Conservation (phyloP, 805 yeast genomes). For the Candida stauntonica region DNA sequence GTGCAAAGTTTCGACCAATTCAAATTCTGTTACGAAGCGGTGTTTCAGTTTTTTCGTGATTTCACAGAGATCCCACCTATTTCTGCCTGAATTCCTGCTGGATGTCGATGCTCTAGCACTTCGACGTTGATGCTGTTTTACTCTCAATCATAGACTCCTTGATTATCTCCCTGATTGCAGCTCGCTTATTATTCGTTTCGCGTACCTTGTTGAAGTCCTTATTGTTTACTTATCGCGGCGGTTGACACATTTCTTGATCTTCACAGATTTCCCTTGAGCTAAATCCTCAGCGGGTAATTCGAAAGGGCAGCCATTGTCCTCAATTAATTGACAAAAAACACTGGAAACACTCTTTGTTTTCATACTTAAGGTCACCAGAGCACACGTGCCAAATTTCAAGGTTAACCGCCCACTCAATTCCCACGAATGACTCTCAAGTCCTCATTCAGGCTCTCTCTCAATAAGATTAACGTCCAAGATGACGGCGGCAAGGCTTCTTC, state of each 20-base stretch:
- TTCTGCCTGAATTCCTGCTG: conserved; percentile 5
- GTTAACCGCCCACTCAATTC: conserved; percentile 2
- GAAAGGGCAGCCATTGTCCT: too few species aligned
- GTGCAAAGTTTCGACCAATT: conserved; percentile 47
- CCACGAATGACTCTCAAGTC: conserved; percentile 16
- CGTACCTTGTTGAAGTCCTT: too few species aligned
- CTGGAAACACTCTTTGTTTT: too few species aligned
- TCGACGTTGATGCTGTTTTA: background rate
- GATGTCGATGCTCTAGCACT: conserved; percentile 3
- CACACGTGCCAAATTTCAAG: too few species aligned
- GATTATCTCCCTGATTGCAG: background rate
- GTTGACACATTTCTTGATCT: too few species aligned
- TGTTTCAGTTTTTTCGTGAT: conserved; percentile 7
- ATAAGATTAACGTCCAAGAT: conserved; percentile 17
- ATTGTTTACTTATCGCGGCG: too few species aligned
- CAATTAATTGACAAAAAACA: too few species aligned
- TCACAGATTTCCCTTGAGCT: too few species aligned
- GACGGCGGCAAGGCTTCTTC: conserved; percentile 2
- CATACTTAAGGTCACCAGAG: too few species aligned
- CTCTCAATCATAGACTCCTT: background rate
- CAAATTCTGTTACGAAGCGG: conserved; percentile 40
- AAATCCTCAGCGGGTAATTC: too few species aligned
- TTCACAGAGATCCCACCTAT: conserved; percentile 2
- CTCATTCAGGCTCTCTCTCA: conserved; percentile 17
- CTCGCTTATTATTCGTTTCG: background rate